These are phyloP conservation scores for Aspergillus brunneoviolaceus DNA, from an alignment of 2,329 filamentous ascomycete genomes.

Conservation along the genomic window DNA sequence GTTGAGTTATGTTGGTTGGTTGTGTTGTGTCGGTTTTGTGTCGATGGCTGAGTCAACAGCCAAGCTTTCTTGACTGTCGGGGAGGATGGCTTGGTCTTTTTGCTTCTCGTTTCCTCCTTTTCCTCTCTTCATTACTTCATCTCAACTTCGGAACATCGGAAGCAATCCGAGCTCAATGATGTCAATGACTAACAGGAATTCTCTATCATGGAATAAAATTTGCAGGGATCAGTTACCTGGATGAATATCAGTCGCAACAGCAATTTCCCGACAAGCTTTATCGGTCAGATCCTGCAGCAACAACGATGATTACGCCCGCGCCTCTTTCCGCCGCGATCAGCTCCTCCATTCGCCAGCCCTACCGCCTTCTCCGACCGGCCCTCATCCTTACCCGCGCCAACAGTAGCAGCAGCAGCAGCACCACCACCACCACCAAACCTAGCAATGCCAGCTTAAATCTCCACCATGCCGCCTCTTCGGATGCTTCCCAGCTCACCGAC, in stretches of 20 bases:
- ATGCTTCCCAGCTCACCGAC: neutral
- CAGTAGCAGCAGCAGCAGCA: neutral
- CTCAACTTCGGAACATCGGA: neutral
- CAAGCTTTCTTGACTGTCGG: neutral
- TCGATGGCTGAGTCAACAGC: neutral
- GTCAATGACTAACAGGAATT: neutral
- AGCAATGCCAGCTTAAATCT: conserved; percentile 1
- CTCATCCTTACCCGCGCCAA: neutral
- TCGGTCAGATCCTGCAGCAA: neutral
- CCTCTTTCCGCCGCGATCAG: neutral
- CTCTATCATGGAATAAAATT: neutral
- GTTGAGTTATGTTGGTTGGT: too few relatives aligned
- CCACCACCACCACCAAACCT: neutral
- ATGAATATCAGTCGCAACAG: neutral
- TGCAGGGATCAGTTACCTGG: neutral
- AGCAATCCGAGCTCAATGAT: neutral
- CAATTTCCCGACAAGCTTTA: neutral
- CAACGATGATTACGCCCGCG: neutral
- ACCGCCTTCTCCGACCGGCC: neutral
- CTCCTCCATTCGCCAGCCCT: neutral
- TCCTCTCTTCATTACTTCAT: neutral
- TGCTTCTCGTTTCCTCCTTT: neutral
- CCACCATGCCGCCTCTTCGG: neutral
- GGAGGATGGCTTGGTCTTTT: neutral
- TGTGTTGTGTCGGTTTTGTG: too few relatives aligned